phyloP scores from a whole-genome alignment of 805 yeast genomes.

The Hanseniaspora singularis region DNA sequence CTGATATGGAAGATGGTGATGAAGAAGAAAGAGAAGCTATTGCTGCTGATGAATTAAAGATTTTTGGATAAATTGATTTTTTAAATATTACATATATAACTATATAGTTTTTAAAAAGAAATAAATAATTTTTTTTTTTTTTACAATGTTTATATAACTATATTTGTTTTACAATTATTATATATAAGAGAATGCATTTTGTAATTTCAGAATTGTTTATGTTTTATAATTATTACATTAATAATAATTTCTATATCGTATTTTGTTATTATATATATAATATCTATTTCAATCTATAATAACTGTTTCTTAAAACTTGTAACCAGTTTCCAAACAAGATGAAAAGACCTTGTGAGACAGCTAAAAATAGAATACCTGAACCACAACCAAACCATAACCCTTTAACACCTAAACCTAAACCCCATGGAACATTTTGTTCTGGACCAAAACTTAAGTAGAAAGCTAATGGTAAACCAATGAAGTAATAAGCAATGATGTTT shows the following conservation, averaged over 20 bases:
- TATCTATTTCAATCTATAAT: constrained; percentile 9
- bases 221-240: no score
- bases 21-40: constrained; percentile 5
- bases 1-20: not conserved
- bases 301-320: constrained; percentile 10
- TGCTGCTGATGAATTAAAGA: constrained; percentile 8
- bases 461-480: constrained; percentile 61
- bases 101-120: not conserved
- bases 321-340: constrained; percentile 19
- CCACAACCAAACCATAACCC: constrained; percentile 74
- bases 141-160: no score
- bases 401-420: constrained; percentile 44
- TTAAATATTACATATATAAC: no score
- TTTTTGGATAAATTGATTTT: constrained; percentile 8
- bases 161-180: no score
- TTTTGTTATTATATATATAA: not conserved
- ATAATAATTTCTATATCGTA: no score
- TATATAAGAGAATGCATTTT: no score
- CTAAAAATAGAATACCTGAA: constrained; percentile 47
- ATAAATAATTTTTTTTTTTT: not conserved
- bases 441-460: constrained; percentile 21
- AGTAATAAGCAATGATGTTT: constrained; percentile 60
- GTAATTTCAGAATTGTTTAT: no score
- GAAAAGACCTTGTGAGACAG: constrained; percentile 23
- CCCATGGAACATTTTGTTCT: constrained; percentile 42